Base-by-base conservation (phyloP, 2,329 filamentous ascomycete species). In the Sporothrix pallida region DNA sequence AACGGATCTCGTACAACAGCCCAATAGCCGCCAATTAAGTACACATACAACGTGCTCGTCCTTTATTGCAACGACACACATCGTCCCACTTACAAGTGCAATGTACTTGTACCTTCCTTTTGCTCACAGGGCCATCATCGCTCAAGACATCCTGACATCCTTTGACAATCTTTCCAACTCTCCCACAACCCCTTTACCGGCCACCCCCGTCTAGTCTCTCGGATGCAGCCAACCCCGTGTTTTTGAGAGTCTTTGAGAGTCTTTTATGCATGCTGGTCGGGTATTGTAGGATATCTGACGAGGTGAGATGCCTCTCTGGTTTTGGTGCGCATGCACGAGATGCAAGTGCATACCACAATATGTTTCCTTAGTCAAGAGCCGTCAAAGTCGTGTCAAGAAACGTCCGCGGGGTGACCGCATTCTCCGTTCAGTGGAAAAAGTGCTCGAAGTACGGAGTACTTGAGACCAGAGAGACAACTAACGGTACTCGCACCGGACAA, bases 131-230 rank as follows among this genome's bases (percentile, higher is more conserved):
- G 31, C 31, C 31, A 37, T 37, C 56, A 58, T 58, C 56, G 52
- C 20, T n/a, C 58, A 37, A 37, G 3, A 37, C 37, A 15, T 37
- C 26, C 15, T 37, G 4, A 2, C 31, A 37, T 37, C 31, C 31
- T 6, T 6, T 37, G 31, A 37, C 31, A 37, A 7, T 7, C 31
- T 37, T 37, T 37, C 31, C 31, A 37, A 26, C 23, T 26, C 26
- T 62, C 26, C 26, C 26, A 17, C 31, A 62, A 31, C 23, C 56
- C 58, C 58, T 63, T 44, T 63, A 8, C 31, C 31, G 58, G 58
- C 58, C 20, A 63, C 58, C 58, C 58, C 58, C 58, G 31, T 63
- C 58, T 44, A 63, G 58, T 63, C 56, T 58, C 20, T 58, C 56
- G 56, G 56, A 58, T 31, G 56, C 56, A 58, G 56, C 56, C 56